Evolutionary conservation across 2,329 filamentous ascomycete species (phyloP).

Genomic region (Proliferodiscus dingleyae): DNA sequence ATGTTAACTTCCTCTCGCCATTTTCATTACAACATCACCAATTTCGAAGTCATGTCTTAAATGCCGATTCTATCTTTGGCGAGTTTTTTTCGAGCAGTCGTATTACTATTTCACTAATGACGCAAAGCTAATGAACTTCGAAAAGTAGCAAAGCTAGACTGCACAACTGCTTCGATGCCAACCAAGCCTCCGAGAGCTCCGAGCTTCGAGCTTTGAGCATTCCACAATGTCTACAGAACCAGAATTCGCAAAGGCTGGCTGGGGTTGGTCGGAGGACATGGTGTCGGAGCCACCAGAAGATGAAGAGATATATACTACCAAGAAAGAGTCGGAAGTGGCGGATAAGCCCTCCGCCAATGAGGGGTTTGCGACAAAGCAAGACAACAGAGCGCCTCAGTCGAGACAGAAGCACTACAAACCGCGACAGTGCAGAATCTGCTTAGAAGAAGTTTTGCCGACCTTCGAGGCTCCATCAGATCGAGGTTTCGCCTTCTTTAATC

Average conservation of each 20-base stretch:
- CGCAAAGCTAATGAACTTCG: constrained; percentile 14
- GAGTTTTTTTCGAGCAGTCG: constrained; percentile 1
- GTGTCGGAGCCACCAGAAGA: constrained; percentile 2
- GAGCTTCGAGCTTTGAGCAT: constrained; percentile 19
- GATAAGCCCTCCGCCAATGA: constrained; percentile 6
- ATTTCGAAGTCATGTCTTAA: constrained; percentile 19
- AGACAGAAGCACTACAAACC: constrained; percentile 55
- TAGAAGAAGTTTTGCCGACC: constrained; percentile 64
- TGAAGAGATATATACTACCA: constrained; percentile 7
- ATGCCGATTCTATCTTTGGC: constrained; percentile 4
- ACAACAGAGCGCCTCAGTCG: constrained; percentile 22
- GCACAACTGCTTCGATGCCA: constrained; percentile 16
- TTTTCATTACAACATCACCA: constrained; percentile 17
- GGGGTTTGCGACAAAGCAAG: constrained; percentile 17
- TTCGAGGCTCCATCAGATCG: constrained; percentile 49
- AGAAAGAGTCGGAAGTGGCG: constrained; percentile 9
- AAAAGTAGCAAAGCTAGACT: constrained; percentile 8
- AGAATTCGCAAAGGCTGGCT: constrained; percentile 9
- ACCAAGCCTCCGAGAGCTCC: constrained; percentile 5
- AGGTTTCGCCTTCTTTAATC: constrained; percentile 52
- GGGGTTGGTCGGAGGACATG: constrained; percentile 22
- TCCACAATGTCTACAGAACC: background rate
- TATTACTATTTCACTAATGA: constrained; percentile 17
- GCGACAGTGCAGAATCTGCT: constrained; percentile 82
- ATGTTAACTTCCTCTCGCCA: constrained; percentile 1